phyloP scores from a whole-genome alignment of 2,329 filamentous ascomycete species.

The Xylaria sp. region DNA sequence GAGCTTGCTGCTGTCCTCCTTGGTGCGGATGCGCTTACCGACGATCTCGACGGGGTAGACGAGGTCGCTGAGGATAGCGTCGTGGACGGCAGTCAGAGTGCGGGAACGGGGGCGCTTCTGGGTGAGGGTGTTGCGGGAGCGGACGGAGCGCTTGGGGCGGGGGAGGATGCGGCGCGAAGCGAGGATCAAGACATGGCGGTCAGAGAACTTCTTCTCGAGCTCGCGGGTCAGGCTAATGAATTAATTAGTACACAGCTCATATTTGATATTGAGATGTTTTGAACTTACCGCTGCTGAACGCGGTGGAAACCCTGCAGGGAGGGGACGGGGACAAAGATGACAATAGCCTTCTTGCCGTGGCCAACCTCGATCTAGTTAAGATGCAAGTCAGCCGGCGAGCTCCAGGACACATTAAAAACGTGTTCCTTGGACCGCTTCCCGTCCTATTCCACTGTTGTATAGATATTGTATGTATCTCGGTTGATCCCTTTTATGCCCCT shows the following conservation, averaged over 20 bases:
- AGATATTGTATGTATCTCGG: constrained; percentile 15
- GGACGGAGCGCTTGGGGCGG: constrained; percentile 96
- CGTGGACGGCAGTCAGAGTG: constrained; percentile 97
- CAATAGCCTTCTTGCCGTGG: constrained; percentile 99
- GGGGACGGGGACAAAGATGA: constrained; percentile 99
- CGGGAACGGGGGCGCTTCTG: constrained; percentile 98
- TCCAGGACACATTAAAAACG: constrained; percentile 50
- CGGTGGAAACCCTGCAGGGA: constrained; percentile 98
- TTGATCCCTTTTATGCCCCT: constrained; percentile 22
- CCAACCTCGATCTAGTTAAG: constrained; percentile 94
- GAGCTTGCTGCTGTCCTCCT: constrained; percentile 97
- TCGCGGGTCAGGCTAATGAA: constrained; percentile 84
- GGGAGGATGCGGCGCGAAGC: constrained; percentile 98
- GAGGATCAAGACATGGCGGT: constrained; percentile 98
- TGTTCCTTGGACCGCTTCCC: constrained; percentile 69
- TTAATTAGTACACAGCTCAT: constrained; percentile 23
- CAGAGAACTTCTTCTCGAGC: constrained; percentile 99
- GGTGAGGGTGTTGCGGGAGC: constrained; percentile 90
- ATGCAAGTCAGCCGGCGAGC: constrained; percentile 70
- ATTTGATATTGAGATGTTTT: neutral
- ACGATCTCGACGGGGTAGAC: constrained; percentile 99
- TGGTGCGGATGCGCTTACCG: constrained; percentile 96
- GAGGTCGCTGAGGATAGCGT: constrained; percentile 94
- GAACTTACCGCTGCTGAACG: constrained; percentile 94
- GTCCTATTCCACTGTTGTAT: constrained; percentile 56